Conservation (phyloP, 2,329 filamentous ascomycete species). For the Sordariomycetes sp. region DNA sequence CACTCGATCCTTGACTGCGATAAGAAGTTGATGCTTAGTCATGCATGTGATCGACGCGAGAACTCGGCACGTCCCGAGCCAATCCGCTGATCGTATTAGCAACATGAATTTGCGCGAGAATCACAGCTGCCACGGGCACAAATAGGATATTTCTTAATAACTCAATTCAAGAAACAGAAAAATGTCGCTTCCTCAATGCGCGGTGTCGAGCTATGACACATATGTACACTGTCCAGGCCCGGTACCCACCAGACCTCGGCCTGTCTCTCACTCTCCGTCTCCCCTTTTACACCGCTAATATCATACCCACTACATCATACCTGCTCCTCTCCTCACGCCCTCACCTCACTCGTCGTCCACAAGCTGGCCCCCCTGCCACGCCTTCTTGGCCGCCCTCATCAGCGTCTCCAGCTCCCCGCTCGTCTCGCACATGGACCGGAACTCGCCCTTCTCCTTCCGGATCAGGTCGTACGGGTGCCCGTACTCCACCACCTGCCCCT, state of each 20-base stretch:
- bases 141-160: not conserved
- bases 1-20: not conserved
- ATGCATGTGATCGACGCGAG: not conserved
- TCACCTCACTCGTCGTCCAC: conserved; percentile 16
- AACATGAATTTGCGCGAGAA: no score
- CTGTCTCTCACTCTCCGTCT: not conserved
- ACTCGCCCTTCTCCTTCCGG: conserved; percentile 54
- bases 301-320: not conserved
- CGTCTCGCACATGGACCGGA: conserved; percentile 54
- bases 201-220: not conserved
- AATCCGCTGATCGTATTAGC: not conserved
- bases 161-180: not conserved
- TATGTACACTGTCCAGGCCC: not conserved
- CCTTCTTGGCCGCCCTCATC: conserved; percentile 44
- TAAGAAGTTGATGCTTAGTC: not conserved
- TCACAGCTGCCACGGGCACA: no score
- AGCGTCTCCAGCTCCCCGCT: conserved; percentile 46
- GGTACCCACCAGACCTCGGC: not conserved
- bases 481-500: conserved; percentile 78
- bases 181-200: not conserved
- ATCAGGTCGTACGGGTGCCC: conserved; percentile 82
- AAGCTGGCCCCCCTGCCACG: conserved; percentile 28
- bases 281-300: not conserved
- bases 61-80: not conserved
- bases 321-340: not conserved